Base-by-base conservation (phyloP, 129 eudicot genomes). In the Silybum marianum region DNA sequence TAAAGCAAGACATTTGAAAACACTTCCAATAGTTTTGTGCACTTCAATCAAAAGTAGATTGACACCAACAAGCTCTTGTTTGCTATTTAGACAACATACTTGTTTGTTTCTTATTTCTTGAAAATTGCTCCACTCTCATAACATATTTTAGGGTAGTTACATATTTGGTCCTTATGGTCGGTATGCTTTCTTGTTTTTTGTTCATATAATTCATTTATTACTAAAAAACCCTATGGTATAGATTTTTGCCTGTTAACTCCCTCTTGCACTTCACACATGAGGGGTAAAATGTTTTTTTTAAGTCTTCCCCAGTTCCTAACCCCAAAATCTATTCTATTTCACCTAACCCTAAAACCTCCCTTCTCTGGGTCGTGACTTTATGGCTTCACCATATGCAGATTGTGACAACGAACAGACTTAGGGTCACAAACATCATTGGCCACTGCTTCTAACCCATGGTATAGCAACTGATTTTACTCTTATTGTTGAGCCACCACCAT, bases 11-110 rank as follows among this genome's bases (percentile, higher is more conserved):
- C 44, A 36, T 58, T 58, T 58, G 46, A 30, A 68, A 77, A n/a
- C 67, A 42, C 71, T 78, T 46, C 8, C 26, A 79, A 79, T 79
- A 79, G 51, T 46, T 79, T 19, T 4, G 38, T 81, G 83, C 83
- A 71, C 85, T 48, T 67, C 14, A 48, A 48, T 80, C 60, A 68
- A 18, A 36, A 18, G 34, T 73, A 39, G 22, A 71, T 77, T 77
- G 81, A 74, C 75, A 78, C 58, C 79, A 78, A 74, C 60, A 65
- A 62, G 28, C 25, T 68, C 71, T 25, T 76, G 54, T 73, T 81
- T 36, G 79, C 72, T 81, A 74, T 19, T 14, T 62, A 18, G 80
- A 46, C 80, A 71, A 70, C 80, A 84, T 36, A 77, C 30, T 25
- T 46, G 71, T 76, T 83, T 63, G 21, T 58, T 63, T 30, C 32